These are phyloP conservation scores for Neurospora sp. DNA, from an alignment of 495 filamentous ascomycete genomes.

Conservation along the genomic window DNA sequence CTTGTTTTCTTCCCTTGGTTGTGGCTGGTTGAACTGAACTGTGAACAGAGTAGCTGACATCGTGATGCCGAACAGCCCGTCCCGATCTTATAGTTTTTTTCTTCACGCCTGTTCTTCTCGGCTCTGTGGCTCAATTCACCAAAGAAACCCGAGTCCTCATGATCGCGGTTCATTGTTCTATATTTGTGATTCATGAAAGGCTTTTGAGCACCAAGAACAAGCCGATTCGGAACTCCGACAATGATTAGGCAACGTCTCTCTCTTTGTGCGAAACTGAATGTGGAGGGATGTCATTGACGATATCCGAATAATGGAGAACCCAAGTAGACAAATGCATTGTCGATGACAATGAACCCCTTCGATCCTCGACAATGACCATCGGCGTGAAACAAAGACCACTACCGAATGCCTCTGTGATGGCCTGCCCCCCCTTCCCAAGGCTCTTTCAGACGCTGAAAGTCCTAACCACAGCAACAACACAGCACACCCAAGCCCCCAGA, in stretches of 20 bases:
- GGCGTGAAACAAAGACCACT: neutral
- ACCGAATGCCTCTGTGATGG: neutral
- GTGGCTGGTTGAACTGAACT: neutral
- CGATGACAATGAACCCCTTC: neutral
- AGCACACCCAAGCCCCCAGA: conserved; percentile 3
- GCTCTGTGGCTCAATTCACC: neutral
- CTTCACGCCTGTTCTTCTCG: neutral
- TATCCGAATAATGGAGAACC: neutral
- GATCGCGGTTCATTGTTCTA: neutral
- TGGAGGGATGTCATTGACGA: neutral
- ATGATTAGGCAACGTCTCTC: neutral
- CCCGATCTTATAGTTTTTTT: neutral
- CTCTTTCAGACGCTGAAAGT: neutral
- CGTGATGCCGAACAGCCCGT: neutral
- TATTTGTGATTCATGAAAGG: neutral
- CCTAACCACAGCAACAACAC: conserved; percentile 1
- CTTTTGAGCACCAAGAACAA: neutral
- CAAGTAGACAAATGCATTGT: neutral
- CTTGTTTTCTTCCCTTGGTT: neutral
- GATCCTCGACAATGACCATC: neutral
- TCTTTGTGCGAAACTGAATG: neutral
- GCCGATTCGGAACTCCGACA: neutral
- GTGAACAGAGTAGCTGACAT: neutral
- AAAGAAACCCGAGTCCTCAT: neutral
- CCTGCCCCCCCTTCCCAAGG: neutral